Conservation (phyloP, 352 stramenopile species). For the Phytophthora kernoviae region DNA sequence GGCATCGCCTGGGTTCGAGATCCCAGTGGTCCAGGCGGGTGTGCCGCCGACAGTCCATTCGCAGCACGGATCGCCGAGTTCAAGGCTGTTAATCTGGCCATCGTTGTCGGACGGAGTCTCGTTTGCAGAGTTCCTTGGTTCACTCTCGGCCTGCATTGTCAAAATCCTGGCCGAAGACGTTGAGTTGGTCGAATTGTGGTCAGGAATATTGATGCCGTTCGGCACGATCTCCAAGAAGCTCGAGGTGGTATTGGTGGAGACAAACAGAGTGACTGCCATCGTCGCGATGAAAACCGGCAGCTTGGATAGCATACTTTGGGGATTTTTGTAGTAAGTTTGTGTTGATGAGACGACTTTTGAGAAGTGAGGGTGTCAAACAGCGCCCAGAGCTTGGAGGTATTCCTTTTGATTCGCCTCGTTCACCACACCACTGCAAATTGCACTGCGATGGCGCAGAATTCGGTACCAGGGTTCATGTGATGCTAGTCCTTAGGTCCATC, state of each 20-base stretch:
- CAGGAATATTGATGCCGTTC: constrained; percentile 21
- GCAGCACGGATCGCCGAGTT: constrained; percentile 79
- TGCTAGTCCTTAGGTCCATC: too few relatives aligned
- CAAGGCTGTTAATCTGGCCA: constrained; percentile 74
- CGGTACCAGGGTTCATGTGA: too few relatives aligned
- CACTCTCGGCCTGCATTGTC: constrained; percentile 20
- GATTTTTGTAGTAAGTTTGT: neutral
- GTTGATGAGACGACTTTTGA: neutral
- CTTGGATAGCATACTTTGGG: neutral
- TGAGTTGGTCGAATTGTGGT: constrained; percentile 22
- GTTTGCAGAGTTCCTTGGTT: constrained; percentile 46
- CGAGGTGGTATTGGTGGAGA: neutral
- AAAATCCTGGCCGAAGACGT: constrained; percentile 46
- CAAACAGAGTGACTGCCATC: neutral
- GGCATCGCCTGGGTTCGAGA: constrained; percentile 25
- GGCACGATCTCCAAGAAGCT: constrained; percentile 14
- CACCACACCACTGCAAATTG: too few relatives aligned
- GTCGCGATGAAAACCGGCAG: neutral
- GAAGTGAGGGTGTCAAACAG: neutral
- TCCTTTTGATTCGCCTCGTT: too few relatives aligned
- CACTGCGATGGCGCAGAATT: too few relatives aligned
- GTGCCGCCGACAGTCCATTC: constrained; percentile 34
- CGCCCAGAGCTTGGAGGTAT: too few relatives aligned
- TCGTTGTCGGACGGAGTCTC: constrained; percentile 70
- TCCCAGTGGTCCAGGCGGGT: constrained; percentile 13